Percentiles rank a stretch among this genome's conserved stretches.
Conservation (phyloP, 805 yeast species). For the Yarrowia deformans region DNA sequence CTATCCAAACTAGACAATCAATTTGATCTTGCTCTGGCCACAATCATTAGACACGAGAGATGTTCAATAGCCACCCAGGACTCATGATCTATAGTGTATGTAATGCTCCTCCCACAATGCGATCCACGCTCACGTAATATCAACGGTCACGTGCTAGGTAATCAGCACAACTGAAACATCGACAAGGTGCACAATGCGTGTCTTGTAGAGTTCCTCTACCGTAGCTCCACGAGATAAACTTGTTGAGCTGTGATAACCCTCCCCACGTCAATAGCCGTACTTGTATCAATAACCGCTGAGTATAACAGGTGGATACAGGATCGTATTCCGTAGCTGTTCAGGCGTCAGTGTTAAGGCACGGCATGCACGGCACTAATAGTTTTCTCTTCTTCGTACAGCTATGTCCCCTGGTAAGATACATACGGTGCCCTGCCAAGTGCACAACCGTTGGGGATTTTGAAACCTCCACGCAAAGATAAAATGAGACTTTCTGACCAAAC, state of each 20-base stretch:
- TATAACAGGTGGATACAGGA: no score
- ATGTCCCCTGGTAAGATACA: neutral
- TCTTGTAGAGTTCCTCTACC: neutral
- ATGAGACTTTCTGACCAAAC: neutral
- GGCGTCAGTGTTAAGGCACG: no score
- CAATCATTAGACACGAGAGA: no score
- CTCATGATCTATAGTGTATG: no score
- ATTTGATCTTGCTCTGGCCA: no score
- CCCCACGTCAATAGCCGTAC: neutral
- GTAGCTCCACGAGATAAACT: neutral
- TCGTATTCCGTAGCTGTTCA: no score
- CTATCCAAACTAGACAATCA: no score
- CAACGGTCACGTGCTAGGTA: neutral
- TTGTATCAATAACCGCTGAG: neutral
- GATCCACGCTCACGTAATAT: neutral
- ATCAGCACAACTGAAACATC: neutral
- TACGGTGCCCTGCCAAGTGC: neutral
- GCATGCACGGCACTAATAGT: no score
- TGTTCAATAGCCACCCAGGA: no score
- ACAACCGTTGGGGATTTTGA: conserved; percentile 8
- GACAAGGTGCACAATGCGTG: neutral
- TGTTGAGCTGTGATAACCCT: conserved; percentile 8
- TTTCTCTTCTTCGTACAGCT: neutral
- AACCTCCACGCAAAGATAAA: neutral
- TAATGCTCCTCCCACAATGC: no score